Conservation (phyloP, 2,329 filamentous ascomycete genomes). For the Diaporthe vaccinii region DNA sequence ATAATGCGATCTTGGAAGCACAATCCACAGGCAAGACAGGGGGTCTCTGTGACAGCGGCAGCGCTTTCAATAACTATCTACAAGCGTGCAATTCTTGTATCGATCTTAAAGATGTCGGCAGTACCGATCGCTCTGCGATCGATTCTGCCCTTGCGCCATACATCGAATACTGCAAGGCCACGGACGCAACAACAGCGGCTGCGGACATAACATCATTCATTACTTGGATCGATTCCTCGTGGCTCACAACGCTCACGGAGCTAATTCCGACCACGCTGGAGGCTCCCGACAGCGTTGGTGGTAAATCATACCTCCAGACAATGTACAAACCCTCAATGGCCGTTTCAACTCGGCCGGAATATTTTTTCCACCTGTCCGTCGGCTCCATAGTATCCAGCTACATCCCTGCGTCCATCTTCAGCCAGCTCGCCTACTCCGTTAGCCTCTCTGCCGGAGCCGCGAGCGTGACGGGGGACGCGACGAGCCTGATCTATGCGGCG, state of each 20-base stretch:
- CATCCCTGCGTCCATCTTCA: background rate
- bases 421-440: background rate
- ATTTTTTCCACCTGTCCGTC: background rate
- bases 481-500: conserved; percentile 16
- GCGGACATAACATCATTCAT: background rate
- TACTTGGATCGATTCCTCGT: background rate
- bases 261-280: background rate
- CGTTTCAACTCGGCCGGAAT: background rate
- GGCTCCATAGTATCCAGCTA: background rate
- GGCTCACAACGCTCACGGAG: background rate
- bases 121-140: background rate
- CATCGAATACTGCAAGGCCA: background rate
- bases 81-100: background rate
- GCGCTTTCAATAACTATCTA: background rate
- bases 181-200: background rate
- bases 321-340: accelerated
- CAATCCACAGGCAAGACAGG: background rate
- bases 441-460: background rate
- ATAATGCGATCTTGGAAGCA: background rate
- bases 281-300: background rate
- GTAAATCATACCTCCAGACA: background rate
- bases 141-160: background rate
- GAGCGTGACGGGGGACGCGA: conserved; percentile 13
- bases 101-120: background rate
- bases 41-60: background rate